Evolutionary conservation across 768 basidiomycete species (phyloP), one percentile per base, ranked within the genome.

Genomic region (Infundibulicybe gibba): DNA sequence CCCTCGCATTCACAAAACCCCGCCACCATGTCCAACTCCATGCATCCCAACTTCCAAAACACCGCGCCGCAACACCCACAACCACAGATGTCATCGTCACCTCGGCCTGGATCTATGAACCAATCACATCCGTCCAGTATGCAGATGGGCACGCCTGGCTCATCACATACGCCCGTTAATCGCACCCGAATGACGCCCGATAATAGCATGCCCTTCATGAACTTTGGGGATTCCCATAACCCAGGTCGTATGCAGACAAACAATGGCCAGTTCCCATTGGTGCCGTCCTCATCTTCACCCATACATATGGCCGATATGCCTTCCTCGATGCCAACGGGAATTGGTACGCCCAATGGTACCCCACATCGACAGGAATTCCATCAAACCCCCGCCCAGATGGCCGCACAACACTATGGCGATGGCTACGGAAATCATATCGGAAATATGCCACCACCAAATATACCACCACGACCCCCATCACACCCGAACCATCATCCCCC

Each of bases 321-420:
- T 12, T 76, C 72, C 49, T 50, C 70, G n/a, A 68, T 73, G 48
- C 52, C 67, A 14, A 55, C 61, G 15, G 60, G 61, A 38, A 58
- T 71, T 40, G 62, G 66, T 32, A 62, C 67, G 30, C 68, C 59
- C 44, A 71, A 64, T 31, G 67, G 68, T 32, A 62, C 76, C 14
- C 55, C 71, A 9, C 68, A 61, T 42, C 76, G 76, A 20, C 25
- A 66, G 5, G 57, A 62, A 6, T 80, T 82, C 54, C 73, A 74
- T 21, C 58, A 73, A 11, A 85, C 84, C 0, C 83, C 85, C 2
- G 81, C 82, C 2, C 85, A 88, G 56, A 77, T 80, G 46, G 74
- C 76, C 50, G 78, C 78, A 46, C 73, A 80, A 70, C 74, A 69
- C 52, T 52, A 50, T 45, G 37, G 45, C 39, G 65, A 70, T 40